These are phyloP conservation scores for Mariannaea elegans DNA, from an alignment of 2,329 filamentous ascomycete genomes.

Conservation along the genomic window DNA sequence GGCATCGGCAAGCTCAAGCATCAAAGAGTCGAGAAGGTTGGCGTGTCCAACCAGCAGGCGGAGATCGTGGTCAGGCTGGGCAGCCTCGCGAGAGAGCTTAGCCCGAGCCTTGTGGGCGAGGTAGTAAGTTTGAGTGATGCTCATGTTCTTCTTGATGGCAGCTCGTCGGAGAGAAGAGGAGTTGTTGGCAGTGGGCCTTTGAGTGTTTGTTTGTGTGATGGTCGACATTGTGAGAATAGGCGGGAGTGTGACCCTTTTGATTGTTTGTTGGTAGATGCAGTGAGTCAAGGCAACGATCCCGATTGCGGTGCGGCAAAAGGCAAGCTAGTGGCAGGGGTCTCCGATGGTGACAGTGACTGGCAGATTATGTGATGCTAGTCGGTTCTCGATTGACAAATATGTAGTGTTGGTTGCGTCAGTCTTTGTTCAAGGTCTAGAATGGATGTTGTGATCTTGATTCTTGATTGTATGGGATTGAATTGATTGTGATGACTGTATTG, in stretches of 20 bases:
- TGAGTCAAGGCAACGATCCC: slow-evolving; percentile 43
- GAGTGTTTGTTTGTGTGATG: slow-evolving; percentile 34
- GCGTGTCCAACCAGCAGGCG: slow-evolving; percentile 95
- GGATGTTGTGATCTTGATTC: slow-evolving; percentile 16
- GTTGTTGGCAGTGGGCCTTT: slow-evolving; percentile 40
- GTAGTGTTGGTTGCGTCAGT: slow-evolving; percentile 22
- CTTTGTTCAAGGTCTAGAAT: slow-evolving; percentile 10
- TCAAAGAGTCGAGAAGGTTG: slow-evolving; percentile 95
- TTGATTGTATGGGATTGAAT: slow-evolving; percentile 1
- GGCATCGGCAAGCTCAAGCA: slow-evolving; percentile 90
- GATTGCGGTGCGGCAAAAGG: slow-evolving; percentile 37
- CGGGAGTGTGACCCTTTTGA: slow-evolving; percentile 35
- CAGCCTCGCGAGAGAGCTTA: slow-evolving; percentile 94
- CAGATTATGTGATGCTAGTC: slow-evolving; percentile 43
- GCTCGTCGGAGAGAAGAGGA: slow-evolving; percentile 41
- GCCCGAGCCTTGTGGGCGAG: slow-evolving; percentile 94
- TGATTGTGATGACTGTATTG: slow-evolving; percentile 16
- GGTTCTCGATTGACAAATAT: slow-evolving; percentile 22
- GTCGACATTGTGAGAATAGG: slow-evolving; percentile 43
- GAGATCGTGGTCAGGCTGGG: slow-evolving; percentile 91
- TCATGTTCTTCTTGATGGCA: slow-evolving; percentile 83
- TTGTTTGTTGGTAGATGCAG: slow-evolving; percentile 36
- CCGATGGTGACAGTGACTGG: slow-evolving; percentile 42
- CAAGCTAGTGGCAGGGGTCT: slow-evolving; percentile 42
- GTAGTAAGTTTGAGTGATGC: slow-evolving; percentile 97